Evolutionary conservation across 495 filamentous ascomycete genomes (phyloP).

Genomic region (Aspergillus cristatus): DNA sequence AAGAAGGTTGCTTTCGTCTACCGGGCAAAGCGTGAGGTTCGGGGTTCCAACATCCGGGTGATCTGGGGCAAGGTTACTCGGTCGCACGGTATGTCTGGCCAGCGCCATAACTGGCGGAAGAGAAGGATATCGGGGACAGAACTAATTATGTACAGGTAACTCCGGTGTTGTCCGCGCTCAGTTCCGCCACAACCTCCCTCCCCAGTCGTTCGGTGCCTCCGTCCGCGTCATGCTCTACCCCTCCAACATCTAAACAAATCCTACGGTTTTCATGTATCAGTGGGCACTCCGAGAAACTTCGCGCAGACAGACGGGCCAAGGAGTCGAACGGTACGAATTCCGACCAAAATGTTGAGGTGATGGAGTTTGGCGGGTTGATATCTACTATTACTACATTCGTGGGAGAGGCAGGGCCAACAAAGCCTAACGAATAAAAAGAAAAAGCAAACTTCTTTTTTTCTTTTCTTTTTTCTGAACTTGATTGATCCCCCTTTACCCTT

Average conservation of each 20-base stretch:
- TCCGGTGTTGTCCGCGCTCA: slow-evolving; percentile 92
- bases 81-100: slow-evolving; percentile 64
- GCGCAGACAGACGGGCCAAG: slow-evolving; percentile 36
- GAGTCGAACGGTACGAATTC: slow-evolving; percentile 35
- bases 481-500: too few species aligned
- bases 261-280: slow-evolving; percentile 28
- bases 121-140: too few species aligned
- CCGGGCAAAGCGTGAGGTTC: slow-evolving; percentile 81
- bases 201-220: slow-evolving; percentile 91
- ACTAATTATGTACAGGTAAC: slow-evolving; percentile 84
- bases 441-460: slow-evolving; percentile 19
- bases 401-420: slow-evolving; percentile 38
- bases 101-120: too few species aligned
- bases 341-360: slow-evolving; percentile 26
- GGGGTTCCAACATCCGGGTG: slow-evolving; percentile 93
- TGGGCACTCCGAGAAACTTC: slow-evolving; percentile 32
- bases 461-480: slow-evolving; percentile 19
- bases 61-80: slow-evolving; percentile 99
- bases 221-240: slow-evolving; percentile 99
- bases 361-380: slow-evolving; percentile 39
- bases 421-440: slow-evolving; percentile 40
- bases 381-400: too few species aligned
- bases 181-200: slow-evolving; percentile 89
- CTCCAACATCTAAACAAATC: slow-evolving; percentile 52
- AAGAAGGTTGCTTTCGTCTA: slow-evolving; percentile 98